Evolutionary conservation across 83 land plant genomes (phyloP).

Genomic region (Picea engelmannii): DNA sequence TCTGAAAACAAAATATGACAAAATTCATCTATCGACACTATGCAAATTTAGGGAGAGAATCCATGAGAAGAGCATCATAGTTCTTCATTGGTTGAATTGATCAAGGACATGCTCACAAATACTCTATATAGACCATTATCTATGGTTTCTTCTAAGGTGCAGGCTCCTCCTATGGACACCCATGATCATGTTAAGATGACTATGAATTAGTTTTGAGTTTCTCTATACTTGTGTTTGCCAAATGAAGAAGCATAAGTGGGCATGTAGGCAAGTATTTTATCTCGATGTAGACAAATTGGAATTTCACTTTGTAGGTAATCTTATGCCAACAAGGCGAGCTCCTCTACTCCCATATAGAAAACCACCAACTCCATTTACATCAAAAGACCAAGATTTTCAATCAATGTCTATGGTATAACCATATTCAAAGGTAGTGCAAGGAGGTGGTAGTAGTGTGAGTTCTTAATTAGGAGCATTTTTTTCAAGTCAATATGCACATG

Average conservation of each 20-base stretch:
- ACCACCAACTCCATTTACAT: constrained; percentile 74
- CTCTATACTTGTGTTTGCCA: neutral
- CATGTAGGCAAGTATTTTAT: neutral
- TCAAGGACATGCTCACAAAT: constrained; percentile 78
- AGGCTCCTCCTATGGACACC: constrained; percentile 3
- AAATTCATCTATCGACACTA: too few species aligned
- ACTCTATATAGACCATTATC: constrained; percentile 16
- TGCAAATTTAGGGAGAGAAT: too few species aligned
- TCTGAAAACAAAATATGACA: too few species aligned
- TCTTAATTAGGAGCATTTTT: constrained; percentile 73
- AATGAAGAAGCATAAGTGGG: neutral
- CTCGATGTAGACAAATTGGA: neutral
- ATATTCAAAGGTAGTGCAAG: constrained; percentile 18
- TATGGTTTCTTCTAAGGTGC: constrained; percentile 18
- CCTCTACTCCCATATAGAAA: constrained; percentile 59
- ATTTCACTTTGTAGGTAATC: constrained; percentile 17
- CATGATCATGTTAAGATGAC: constrained; percentile 39
- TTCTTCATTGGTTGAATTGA: constrained; percentile 56
- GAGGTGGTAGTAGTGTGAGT: constrained; percentile 19
- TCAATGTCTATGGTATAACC: constrained; percentile 29
- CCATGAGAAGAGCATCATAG: neutral
- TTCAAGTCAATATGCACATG: constrained; percentile 86
- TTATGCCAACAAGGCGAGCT: constrained; percentile 20
- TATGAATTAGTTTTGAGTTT: neutral
- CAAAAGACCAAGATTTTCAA: constrained; percentile 27